Base-by-base conservation (phyloP, 768 basidiomycete genomes). In the Lactifluus pinguis region DNA sequence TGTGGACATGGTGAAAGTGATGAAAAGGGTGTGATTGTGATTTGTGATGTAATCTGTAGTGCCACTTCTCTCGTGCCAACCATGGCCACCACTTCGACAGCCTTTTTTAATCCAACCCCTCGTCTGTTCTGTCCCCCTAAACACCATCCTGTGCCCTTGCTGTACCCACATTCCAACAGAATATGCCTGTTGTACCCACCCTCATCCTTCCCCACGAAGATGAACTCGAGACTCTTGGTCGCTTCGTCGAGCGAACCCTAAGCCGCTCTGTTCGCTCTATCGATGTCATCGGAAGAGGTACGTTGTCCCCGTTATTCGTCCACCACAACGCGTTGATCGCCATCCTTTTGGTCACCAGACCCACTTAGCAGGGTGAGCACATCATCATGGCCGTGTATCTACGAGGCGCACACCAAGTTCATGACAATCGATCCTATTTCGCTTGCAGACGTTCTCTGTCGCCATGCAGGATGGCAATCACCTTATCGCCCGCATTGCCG, bases 231-330 rank as follows among this genome's bases (percentile, higher is more conserved):
- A 58, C 53, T 10, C 63, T 70, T 25, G 60, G 65, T 11, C 60
- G 55, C 36, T 62, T 66, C 4, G 67, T 70, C 42, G 53, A 56
- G 36, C 52, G 57, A 25, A 59, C 59, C 17, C 32, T 66, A 11
- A 61, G 47, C 13, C 60, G 58, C n/a, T 32, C 60, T 0, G 66
- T 70, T 41, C 58, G 56, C 32, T 55, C 63, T 25, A 65, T 69
- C 54, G 69, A 70, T 64, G 52, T 65, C 6, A 60, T 68, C 41
- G 64, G 63, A 34, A 68, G 63, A 67, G 69, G 69, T 69, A 48
- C 38, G 55, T 29, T 19, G 19, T 14, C 21, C n/a, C 5, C 25
- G 25, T 15, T 14, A 21, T 6, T 48, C 45, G 34, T 44, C 32
- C 13, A 13, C 25, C 17, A 25, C 17, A n/a, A 48, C 17, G 36